Percentiles rank a stretch among this genome's conserved stretches.
Evolutionary conservation across 805 yeast genomes (phyloP).

Genomic region (Myxozyma nipponensis): DNA sequence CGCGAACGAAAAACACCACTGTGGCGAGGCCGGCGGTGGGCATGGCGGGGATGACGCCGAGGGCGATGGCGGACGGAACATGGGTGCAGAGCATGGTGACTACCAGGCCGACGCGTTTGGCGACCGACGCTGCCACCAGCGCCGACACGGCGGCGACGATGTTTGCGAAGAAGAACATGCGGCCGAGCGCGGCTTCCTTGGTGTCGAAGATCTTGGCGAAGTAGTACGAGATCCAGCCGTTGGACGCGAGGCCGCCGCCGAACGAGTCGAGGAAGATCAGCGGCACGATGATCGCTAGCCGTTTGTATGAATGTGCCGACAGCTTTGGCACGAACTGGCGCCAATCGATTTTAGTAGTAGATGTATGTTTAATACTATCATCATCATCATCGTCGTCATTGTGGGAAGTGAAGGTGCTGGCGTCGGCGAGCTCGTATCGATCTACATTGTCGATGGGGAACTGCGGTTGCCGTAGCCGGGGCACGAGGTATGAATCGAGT

Average conservation of each 20-base stretch:
- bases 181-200: slow-evolving; percentile 58
- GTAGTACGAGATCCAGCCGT: slow-evolving; percentile 71
- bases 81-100: slow-evolving; percentile 69
- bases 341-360: not conserved
- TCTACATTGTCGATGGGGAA: not conserved
- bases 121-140: slow-evolving; percentile 67
- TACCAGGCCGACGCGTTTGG: slow-evolving; percentile 69
- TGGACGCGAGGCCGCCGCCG: slow-evolving; percentile 70
- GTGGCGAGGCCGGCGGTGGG: slow-evolving; percentile 45
- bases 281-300: slow-evolving; percentile 31
- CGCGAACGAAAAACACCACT: slow-evolving; percentile 50
- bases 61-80: slow-evolving; percentile 67
- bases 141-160: slow-evolving; percentile 63
- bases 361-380: not conserved
- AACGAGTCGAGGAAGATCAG: slow-evolving; percentile 77
- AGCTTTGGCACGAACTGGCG: slow-evolving; percentile 4
- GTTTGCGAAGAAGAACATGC: slow-evolving; percentile 60
- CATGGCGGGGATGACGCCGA: slow-evolving; percentile 50
- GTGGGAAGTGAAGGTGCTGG: not conserved
- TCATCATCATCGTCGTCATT: slow-evolving; percentile 3
- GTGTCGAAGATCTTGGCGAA: slow-evolving; percentile 54
- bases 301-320: slow-evolving; percentile 13
- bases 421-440: not conserved
- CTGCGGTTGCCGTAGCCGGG: not conserved
- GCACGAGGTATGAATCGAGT: slow-evolving; percentile 32